A percentile compares a stretch with the other conserved stretches of the same genome.
Conservation (phyloP, 225 moss, liverwort and hornwort genomes). For the Ulota crispa region DNA sequence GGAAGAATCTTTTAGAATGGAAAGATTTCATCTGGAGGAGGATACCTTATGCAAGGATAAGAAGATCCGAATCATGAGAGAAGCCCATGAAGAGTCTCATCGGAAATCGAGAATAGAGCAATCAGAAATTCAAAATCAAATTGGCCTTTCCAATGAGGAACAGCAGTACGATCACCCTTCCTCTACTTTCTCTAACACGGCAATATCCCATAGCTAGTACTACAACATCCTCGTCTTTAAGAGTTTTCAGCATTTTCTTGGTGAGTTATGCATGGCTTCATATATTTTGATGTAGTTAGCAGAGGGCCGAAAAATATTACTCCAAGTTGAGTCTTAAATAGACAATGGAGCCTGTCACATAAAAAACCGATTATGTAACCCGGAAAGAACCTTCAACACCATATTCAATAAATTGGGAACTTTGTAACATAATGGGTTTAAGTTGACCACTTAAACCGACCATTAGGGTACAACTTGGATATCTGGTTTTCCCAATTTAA, state of each 20-base stretch:
- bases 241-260: background rate
- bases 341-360: background rate
- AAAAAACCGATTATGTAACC: background rate
- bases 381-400: background rate
- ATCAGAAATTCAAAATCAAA: conserved; percentile 44
- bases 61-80: conserved; percentile 39
- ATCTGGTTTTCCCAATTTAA: no score
- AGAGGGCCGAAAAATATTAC: background rate
- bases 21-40: conserved; percentile 43
- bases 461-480: no score
- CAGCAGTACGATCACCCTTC: conserved; percentile 30
- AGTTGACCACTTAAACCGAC: no score
- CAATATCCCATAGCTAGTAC: background rate
- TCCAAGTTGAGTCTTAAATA: background rate
- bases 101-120: conserved; percentile 38
- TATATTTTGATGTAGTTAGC: background rate
- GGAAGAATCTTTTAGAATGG: conserved; percentile 37
- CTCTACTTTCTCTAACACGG: background rate
- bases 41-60: conserved; percentile 41
- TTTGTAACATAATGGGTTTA: no score
- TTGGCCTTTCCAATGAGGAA: conserved; percentile 16
- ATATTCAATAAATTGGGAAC: no score
- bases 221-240: background rate
- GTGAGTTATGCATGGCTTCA: background rate
- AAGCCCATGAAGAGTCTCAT: conserved; percentile 43